Percentiles rank a stretch among this genome's conserved stretches.
Conservation (phyloP, 2,329 filamentous ascomycete genomes). For the Alternaria sp. region DNA sequence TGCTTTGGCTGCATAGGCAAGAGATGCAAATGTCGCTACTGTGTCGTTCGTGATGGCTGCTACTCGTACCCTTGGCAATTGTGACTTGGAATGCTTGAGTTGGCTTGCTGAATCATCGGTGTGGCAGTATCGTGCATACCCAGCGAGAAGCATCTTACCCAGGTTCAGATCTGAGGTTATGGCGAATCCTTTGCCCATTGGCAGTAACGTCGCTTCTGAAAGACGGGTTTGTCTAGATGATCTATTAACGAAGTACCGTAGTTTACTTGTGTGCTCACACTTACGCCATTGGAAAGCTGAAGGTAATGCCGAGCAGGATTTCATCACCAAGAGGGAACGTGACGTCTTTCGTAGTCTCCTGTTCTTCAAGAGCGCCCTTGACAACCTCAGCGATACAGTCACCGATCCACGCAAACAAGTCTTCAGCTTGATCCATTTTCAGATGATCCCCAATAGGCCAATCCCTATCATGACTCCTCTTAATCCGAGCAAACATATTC, state of each 20-base stretch:
- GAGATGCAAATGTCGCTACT: constrained; percentile 79
- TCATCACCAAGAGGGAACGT: constrained; percentile 52
- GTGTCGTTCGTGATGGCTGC: constrained; percentile 83
- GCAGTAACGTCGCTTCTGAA: constrained; percentile 69
- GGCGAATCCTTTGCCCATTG: constrained; percentile 76
- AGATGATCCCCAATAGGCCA: constrained; percentile 79
- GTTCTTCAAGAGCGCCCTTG: constrained; percentile 60
- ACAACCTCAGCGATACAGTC: constrained; percentile 78
- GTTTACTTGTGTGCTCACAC: constrained; percentile 14
- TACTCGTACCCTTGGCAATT: constrained; percentile 69
- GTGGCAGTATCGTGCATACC: constrained; percentile 66
- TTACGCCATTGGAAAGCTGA: constrained; percentile 72
- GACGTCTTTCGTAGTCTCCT: constrained; percentile 27
- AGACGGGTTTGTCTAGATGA: constrained; percentile 63
- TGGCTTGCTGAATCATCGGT: constrained; percentile 42
- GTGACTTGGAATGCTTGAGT: constrained; percentile 26
- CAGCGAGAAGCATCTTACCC: constrained; percentile 65
- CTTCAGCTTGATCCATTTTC: constrained; percentile 76
- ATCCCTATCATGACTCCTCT: constrained; percentile 70
- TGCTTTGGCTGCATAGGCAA: constrained; percentile 74
- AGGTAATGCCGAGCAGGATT: constrained; percentile 72
- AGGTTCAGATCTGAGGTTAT: constrained; percentile 69
- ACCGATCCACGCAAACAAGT: constrained; percentile 83
- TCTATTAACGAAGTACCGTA: constrained; percentile 19
- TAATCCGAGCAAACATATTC: constrained; percentile 54